phyloP scores from a whole-genome alignment of 352 stramenopile species.

The Phytopythium helicoides region DNA sequence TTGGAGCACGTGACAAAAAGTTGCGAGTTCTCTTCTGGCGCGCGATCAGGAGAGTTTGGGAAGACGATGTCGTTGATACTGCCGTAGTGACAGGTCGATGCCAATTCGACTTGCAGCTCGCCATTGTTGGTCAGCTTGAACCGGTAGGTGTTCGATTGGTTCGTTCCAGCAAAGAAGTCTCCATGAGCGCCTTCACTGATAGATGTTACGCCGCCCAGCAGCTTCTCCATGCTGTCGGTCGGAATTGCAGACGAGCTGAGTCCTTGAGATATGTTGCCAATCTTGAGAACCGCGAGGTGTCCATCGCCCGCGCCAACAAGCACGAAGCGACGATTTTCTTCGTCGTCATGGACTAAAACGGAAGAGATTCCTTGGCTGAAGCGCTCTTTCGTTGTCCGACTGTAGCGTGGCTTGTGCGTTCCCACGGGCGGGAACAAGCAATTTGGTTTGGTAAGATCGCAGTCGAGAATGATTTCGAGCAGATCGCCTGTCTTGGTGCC shows the following conservation, averaged over 20 bases:
- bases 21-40: conserved; percentile 82
- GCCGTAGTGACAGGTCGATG: conserved; percentile 90
- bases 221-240: conserved; percentile 66
- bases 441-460: conserved; percentile 91
- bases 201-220: conserved; percentile 91
- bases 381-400: conserved; percentile 88
- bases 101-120: conserved; percentile 54
- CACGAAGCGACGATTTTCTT: conserved; percentile 83
- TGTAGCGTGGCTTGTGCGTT: conserved; percentile 86
- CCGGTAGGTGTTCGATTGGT: conserved; percentile 94
- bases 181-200: conserved; percentile 82
- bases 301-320: conserved; percentile 92
- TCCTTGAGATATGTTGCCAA: conserved; percentile 39
- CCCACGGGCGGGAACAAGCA: conserved; percentile 75
- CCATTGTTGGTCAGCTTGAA: conserved; percentile 58
- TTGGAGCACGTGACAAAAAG: conserved; percentile 95
- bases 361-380: conserved; percentile 92
- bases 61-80: conserved; percentile 96
- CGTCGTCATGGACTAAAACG: conserved; percentile 87
- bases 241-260: conserved; percentile 72
- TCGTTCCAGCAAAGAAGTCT: conserved; percentile 91
- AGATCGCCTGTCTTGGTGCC: conserved; percentile 96
- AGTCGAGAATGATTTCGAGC: conserved; percentile 93
- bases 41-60: conserved; percentile 47
- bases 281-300: conserved; percentile 61